Conservation (phyloP, 768 basidiomycete species). For the Lentinula boryana region DNA sequence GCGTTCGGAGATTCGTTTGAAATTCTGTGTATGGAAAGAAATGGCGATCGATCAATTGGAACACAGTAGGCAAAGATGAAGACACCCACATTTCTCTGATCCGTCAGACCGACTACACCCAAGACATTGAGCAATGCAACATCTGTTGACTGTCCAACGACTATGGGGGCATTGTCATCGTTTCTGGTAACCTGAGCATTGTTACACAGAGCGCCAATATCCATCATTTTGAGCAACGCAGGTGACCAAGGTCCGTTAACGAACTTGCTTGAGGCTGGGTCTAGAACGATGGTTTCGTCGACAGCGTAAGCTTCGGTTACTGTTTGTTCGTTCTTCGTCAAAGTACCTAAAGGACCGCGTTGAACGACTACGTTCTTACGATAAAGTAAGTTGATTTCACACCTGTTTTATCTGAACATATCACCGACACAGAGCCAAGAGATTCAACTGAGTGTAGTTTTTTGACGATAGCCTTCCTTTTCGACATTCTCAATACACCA, state of each 20-base stretch:
- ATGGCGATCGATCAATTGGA: conserved; percentile 1
- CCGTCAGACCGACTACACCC: conserved; percentile 55
- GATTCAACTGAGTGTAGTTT: conserved; percentile 94
- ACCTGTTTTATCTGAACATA: conserved; percentile 98
- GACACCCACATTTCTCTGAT: conserved; percentile 61
- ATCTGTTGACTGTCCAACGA: conserved; percentile 88
- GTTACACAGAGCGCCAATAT: conserved; percentile 87
- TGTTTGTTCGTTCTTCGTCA: conserved; percentile 96
- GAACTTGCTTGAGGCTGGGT: conserved; percentile 39
- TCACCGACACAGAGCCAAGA: conserved; percentile 91
- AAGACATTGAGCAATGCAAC: conserved; percentile 86
- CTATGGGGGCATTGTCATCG: conserved; percentile 52
- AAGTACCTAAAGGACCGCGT: conserved; percentile 53
- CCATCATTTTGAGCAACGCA: conserved; percentile 68
- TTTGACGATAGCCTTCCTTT: conserved; percentile 94
- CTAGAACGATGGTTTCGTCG: conserved; percentile 71
- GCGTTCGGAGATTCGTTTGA: conserved; percentile 69
- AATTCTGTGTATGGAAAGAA: conserved; percentile 42
- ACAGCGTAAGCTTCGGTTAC: conserved; percentile 85
- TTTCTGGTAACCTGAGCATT: conserved; percentile 64
- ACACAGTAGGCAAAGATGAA: neutral
- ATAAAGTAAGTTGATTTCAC: conserved; percentile 10
- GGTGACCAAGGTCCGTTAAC: conserved; percentile 40
- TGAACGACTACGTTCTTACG: neutral
- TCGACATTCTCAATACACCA: conserved; percentile 91